phyloP scores from a whole-genome alignment of 2,329 filamentous ascomycete species.

The Hypocrella siamensis region DNA sequence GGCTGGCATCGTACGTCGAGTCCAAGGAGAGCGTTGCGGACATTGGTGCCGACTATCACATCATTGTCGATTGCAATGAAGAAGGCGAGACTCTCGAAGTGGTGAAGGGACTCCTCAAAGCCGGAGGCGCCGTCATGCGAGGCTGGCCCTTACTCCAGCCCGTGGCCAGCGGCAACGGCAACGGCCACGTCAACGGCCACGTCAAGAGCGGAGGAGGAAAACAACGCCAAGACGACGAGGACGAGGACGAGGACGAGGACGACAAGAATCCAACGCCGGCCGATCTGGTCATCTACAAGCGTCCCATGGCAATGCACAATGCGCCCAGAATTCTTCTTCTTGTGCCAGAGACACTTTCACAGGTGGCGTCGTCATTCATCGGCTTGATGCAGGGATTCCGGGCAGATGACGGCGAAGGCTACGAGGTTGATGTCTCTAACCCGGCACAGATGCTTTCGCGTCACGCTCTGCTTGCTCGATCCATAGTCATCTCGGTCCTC shows the following conservation, averaged over 20 bases:
- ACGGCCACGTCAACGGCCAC: too few relatives aligned
- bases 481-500: slow-evolving; percentile 28
- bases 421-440: too few relatives aligned
- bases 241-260: background rate
- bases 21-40: slow-evolving; percentile 8
- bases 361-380: too few relatives aligned
- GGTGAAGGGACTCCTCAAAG: slow-evolving; percentile 11
- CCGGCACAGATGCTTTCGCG: background rate
- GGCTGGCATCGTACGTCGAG: slow-evolving; percentile 13
- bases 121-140: slow-evolving; percentile 13
- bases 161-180: too few relatives aligned
- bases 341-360: too few relatives aligned
- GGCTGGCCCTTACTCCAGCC: too few relatives aligned
- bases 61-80: slow-evolving; percentile 13
- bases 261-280: background rate
- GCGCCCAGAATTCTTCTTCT: too few relatives aligned
- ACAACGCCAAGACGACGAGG: background rate
- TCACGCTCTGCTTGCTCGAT: background rate
- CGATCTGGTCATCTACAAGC: slow-evolving; percentile 1
- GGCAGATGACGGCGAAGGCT: too few relatives aligned
- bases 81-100: slow-evolving; percentile 4
- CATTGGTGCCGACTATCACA: slow-evolving; percentile 14
- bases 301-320: background rate
- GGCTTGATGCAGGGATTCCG: too few relatives aligned
- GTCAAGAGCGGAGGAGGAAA: too few relatives aligned